Evolutionary conservation across 208 protist genomes (phyloP).

Genomic region (Acanthamoeba castellanii): DNA sequence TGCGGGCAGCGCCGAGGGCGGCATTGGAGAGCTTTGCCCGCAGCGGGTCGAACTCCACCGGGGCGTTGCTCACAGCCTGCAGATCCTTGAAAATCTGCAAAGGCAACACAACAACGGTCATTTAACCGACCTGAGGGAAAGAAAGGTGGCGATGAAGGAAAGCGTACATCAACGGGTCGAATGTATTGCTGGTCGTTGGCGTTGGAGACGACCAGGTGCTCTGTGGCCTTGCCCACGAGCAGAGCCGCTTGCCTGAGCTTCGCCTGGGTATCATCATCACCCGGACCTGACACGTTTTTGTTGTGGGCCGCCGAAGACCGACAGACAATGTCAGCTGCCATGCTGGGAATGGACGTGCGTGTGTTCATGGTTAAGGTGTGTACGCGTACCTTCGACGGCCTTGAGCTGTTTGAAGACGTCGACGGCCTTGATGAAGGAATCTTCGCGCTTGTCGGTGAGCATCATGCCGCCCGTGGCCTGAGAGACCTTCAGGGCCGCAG

Average conservation of each 20-base stretch:
- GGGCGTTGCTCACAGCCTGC: background rate
- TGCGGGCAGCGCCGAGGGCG: background rate
- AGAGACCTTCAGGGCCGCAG: conserved; percentile 1
- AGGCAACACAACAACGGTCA: background rate
- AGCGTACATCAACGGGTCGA: background rate
- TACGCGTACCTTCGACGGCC: background rate
- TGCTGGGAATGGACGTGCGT: no score
- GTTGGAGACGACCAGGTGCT: conserved; percentile 6
- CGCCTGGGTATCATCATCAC: background rate
- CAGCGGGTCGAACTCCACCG: background rate
- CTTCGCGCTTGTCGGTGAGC: background rate
- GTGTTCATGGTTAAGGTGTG: no score
- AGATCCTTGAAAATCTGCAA: background rate
- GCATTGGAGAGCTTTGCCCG: conserved; percentile 22
- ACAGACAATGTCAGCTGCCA: background rate
- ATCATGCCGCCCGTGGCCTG: conserved; percentile 11
- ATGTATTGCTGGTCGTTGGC: conserved; percentile 21
- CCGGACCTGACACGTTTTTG: background rate
- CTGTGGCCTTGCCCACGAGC: conserved; percentile 19
- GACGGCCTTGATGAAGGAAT: conserved; percentile 21
- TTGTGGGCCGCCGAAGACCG: background rate
- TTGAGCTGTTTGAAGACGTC: conserved; percentile 20
- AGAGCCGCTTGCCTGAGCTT: background rate
- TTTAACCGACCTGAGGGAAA: background rate
- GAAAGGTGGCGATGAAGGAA: no score